Evolutionary conservation across 306 rosid genomes (phyloP), one percentile per base, ranked within the genome.

Genomic region (Corylus avellana): DNA sequence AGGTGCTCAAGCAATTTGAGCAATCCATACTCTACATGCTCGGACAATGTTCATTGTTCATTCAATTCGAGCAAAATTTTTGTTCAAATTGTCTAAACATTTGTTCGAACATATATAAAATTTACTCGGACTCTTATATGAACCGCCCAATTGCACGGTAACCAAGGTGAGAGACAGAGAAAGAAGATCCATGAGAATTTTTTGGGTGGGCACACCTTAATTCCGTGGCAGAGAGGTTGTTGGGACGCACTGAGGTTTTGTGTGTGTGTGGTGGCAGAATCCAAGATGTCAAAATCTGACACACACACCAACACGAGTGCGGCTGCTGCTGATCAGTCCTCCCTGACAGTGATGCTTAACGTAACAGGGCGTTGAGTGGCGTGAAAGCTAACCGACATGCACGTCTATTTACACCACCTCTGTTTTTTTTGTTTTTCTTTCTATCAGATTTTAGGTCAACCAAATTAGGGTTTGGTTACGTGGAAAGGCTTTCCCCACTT

Each of bases 351-450:
- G 76, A 73, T 78, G 78, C 57, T 50, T 66, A 63, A 50, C 42
- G 39, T 53, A 55, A 74, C 76, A 59, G 5, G 35, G 27, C 35
- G 69, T 61, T 46, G 79, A 78, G 73, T 70, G 51, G 72, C 62
- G 75, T 83, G 83, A 78, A 70, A 74, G 74, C 76, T 51, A 32
- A 37, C 70, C 59, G 47, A 62, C 82, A 79, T 42, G 46, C 46
- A 42, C 7, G 46, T 42, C 46, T 42, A 42, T 20, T 25, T 48
- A 59, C 58, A 5, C 46, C 46, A 42, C 8, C 46, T 5, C 8
- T 42, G 12, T 12, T 67, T 20, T 53, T 35, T n/a, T 39, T 53
- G 32, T 46, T 62, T 63, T 9, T 20, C 27, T 47, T 66, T 64
- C 64, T 12, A 32, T 8, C 1, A 20, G 13, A 58, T 39, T 54